These are phyloP conservation scores for Ganoderma lucidum DNA, from an alignment of 1,284 basidiomycete genomes.

Conservation along the genomic window DNA sequence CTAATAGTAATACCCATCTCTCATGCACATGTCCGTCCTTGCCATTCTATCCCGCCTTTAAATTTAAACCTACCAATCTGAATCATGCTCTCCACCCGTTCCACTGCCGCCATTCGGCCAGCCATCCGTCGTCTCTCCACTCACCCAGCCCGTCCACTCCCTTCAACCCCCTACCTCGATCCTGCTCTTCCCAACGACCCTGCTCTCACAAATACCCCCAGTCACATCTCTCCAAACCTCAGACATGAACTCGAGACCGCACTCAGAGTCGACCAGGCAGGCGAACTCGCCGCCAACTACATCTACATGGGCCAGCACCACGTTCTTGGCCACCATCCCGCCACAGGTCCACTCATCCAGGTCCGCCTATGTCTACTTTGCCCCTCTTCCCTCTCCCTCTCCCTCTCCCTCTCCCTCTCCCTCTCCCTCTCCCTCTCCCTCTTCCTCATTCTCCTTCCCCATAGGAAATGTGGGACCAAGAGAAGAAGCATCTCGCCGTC, in stretches of 20 bases:
- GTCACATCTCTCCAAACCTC: constrained; percentile 55
- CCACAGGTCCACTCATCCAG: constrained; percentile 77
- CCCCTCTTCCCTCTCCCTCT: neutral
- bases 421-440: neutral
- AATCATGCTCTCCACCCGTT: constrained; percentile 15
- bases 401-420: neutral
- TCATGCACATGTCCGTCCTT: too few relatives aligned
- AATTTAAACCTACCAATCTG: too few relatives aligned
- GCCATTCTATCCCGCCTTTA: neutral
- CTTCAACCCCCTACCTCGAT: constrained; percentile 47
- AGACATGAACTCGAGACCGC: constrained; percentile 64
- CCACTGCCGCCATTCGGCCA: constrained; percentile 3
- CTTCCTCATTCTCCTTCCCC: constrained; percentile 1
- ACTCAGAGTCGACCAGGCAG: constrained; percentile 90
- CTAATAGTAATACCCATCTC: neutral
- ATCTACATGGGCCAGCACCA: constrained; percentile 89
- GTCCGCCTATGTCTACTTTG: constrained; percentile 49
- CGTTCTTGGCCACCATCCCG: constrained; percentile 70
- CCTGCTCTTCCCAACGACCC: constrained; percentile 43
- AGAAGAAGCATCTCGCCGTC: constrained; percentile 90
- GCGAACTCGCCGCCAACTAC: constrained; percentile 92
- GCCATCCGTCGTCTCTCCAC: constrained; percentile 24
- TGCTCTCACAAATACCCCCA: constrained; percentile 57
- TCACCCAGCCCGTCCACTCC: constrained; percentile 20
- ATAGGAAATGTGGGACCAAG: constrained; percentile 97